Evolutionary conservation across 345 rosid genomes (phyloP), one percentile per base, ranked within the genome.

Genomic region (Salix purpurea): DNA sequence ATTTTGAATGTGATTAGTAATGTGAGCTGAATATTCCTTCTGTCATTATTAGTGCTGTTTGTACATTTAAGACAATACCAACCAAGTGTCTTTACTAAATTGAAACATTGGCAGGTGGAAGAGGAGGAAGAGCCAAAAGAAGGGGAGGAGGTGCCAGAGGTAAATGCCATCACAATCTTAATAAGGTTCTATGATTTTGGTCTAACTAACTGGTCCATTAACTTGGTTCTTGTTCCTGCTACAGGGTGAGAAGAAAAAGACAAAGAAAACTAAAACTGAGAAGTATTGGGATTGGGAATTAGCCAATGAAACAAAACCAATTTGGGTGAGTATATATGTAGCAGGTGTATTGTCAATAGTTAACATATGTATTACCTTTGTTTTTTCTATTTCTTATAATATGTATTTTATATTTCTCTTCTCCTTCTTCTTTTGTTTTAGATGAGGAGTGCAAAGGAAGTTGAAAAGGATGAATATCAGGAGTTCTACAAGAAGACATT

Each of bases 221-320:
- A 81, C 14, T 40, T 71, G 39, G 75, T 70, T 81, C 65, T 15
- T 67, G 60, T 81, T 39, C 70, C 76, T 73, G 28, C 65, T 73
- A 34, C 76, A 91, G 99, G 96, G 87, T 73, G 97, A 93, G 87
- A 89, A 89, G 67, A 91, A 88, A 74, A 93, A 77, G 85, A 94
- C 88, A 81, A 93, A 86, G 87, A 93, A 88, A 26, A 91, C 97
- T 37, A 92, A 90, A 86, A 92, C 96, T 48, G 99, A 93, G 87
- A 93, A 92, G 86, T 96, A 92, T 77, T 96, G 98, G 99, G 98
- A 93, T 68, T 96, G 95, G 97, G 99, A 93, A 83, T 87, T 96
- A 76, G 92, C 94, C 65, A 96, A 96, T 70, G 98, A 93, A 82
- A 93, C 95, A 69, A 93, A 96, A 83, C 99, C 99, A 1, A 81